Evolutionary conservation across 768 basidiomycete species (phyloP), one percentile per base, ranked within the genome.

Genomic region (Trametes maxima): DNA sequence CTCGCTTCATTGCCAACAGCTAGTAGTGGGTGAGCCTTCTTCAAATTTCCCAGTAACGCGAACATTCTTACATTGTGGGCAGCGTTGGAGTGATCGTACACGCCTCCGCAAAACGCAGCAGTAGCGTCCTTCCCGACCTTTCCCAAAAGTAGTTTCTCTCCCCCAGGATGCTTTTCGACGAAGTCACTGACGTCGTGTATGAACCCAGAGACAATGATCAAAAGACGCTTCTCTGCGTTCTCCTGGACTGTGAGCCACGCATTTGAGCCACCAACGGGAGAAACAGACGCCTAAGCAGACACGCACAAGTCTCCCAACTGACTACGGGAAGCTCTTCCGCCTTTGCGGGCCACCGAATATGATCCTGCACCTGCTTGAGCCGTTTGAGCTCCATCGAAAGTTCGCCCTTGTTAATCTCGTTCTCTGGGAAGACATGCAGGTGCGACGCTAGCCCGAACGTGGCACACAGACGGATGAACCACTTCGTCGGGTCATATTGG

Each of bases 101-200:
- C 78, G 22, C 93, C 93, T 4, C 94, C 94, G 70, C 88, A 91
- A 78, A 95, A 95, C 2, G 90, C 82, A 0, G 88, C 81, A 0
- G 93, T 94, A 71, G 90, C 86, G 64, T 95, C 93, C 68, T 86
- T 88, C n/a, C 93, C 94, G 16, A 86, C 79, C 62, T 79, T 85
- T 25, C 74, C 75, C 54, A 76, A 73, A 67, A 97, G 74, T 53
- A 90, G 68, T 40, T 76, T 69, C 42, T 77, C 77, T 16, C 94
- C 94, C 22, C 94, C 94, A 0, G 94, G 94, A 75, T 94, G 91
- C 54, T 85, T 79, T 57, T 88, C 86, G 36, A 86, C 63, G 71
- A 95, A 94, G 12, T 80, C 72, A 3, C 89, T 82, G 19, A 87
- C 83, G 65, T 96, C 94, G 72, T 95, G 92, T 64, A 97, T 89